phyloP scores from a whole-genome alignment of 768 basidiomycete genomes.

The Saitozyma podzolica region DNA sequence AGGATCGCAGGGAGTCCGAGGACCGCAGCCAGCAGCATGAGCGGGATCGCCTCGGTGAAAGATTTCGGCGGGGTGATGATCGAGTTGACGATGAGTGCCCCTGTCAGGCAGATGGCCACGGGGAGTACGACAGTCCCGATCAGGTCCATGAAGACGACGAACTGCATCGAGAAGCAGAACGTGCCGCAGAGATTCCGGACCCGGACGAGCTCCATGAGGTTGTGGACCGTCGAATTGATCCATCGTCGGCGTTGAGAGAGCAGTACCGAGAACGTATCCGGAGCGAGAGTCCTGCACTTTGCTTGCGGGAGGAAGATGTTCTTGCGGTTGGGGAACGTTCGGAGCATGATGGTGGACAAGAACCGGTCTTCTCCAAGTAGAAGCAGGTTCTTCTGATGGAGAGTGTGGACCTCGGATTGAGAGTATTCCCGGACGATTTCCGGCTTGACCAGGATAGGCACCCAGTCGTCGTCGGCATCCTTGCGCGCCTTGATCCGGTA shows the following conservation, averaged over 20 bases:
- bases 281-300: conserved; percentile 88
- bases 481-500: conserved; percentile 94
- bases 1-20: conserved; percentile 89
- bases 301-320: conserved; percentile 99
- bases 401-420: conserved; percentile 84
- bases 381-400: conserved; percentile 96
- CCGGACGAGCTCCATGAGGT: conserved; percentile 96
- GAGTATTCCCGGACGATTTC: conserved; percentile 97
- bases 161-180: conserved; percentile 99
- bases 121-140: conserved; percentile 69
- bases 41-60: conserved; percentile 91
- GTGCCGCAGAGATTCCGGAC: conserved; percentile 97
- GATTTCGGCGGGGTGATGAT: conserved; percentile 74
- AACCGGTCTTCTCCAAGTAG: conserved; percentile 98
- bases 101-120: conserved; percentile 87
- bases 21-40: conserved; percentile 83
- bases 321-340: conserved; percentile 97
- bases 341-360: conserved; percentile 89
- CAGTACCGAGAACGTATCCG: conserved; percentile 88
- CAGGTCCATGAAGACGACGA: conserved; percentile 95
- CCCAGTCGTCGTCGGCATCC: conserved; percentile 87
- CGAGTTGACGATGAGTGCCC: conserved; percentile 78
- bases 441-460: conserved; percentile 93
- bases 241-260: conserved; percentile 96
- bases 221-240: conserved; percentile 99